These are phyloP conservation scores for Xerocomellus amylosporus DNA, from an alignment of 768 basidiomycete species.

Conservation along the genomic window DNA sequence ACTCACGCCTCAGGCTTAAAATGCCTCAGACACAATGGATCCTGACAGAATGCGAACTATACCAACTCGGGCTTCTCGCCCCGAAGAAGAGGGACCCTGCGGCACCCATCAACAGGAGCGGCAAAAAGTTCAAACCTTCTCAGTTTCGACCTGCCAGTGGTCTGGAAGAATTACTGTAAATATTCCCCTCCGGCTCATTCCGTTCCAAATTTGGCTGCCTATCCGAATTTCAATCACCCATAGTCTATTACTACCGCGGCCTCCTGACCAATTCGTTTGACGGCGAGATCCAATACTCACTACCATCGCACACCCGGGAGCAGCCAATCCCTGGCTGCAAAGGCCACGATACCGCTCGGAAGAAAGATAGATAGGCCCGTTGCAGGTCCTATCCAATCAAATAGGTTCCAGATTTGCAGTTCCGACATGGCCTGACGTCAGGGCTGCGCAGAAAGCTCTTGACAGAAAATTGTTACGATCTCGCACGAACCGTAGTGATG, in stretches of 20 bases:
- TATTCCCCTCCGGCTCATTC: conserved; percentile 2
- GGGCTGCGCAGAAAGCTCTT: conserved; percentile 19
- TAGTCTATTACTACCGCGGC: conserved; percentile 12
- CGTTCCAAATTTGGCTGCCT: conserved; percentile 6
- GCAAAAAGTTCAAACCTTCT: neutral
- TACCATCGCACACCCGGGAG: neutral
- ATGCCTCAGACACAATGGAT: neutral
- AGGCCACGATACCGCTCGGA: neutral
- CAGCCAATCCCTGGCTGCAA: neutral
- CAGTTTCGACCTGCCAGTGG: neutral
- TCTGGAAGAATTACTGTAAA: neutral
- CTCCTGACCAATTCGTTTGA: neutral
- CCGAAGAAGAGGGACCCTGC: neutral
- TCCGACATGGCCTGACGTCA: conserved; percentile 25
- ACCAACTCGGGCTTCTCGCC: neutral
- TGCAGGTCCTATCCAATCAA: neutral
- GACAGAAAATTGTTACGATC: conserved; percentile 10
- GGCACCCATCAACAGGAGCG: neutral
- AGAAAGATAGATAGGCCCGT: neutral
- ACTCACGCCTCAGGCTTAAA: no score
- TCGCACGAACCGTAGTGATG: neutral
- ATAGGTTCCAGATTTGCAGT: neutral
- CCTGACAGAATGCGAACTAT: neutral
- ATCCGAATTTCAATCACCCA: neutral
- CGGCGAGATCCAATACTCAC: neutral